Evolutionary conservation across 2,329 filamentous ascomycete species (phyloP), one percentile per base, ranked within the genome.

Genomic region (Boeremia lycopersici): DNA sequence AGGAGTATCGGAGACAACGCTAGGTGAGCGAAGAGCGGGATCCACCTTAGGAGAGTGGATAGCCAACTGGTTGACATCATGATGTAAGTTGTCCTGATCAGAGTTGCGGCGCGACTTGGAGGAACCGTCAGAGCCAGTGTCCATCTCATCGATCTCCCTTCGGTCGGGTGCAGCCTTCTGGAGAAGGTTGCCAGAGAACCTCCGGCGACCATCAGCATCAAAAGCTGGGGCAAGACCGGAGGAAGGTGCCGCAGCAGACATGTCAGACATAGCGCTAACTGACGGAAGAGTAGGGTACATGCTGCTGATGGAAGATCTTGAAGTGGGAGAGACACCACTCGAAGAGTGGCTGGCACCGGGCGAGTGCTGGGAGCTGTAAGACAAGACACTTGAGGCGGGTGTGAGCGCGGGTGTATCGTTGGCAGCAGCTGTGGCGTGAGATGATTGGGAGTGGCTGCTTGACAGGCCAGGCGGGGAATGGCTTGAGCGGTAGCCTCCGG

Each of bases 221-320:
- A 85, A 86, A 29, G 82, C 79, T 29, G 82, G 81, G 29, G 88
- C 90, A 13, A 93, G 83, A 19, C 88, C 89, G 12, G 89, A 86
- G 2, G 89, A 81, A 2, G 84, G 83, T 11, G 84, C 84, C n/a
- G 83, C 87, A 33, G 87, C 85, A 35, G 79, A 74, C 69, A 83
- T 79, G 53, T 81, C 81, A 48, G 84, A 84, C 71, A 88, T 88
- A 39, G 87, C 83, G 54, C 84, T 86, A 46, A 90, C 87, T 40
- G 89, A 84, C 12, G 86, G 89, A 29, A 95, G 83, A 60, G 81
- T 90, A 15, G 90, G 90, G 74, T 95, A 95, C 77, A 90, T 84
- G 67, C 85, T 84, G 39, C 84, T 62, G 39, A 74, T 84, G 39
- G 79, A 79, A 11, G 70, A 60, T 35, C 87, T 83, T 11, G 84